Conservation (phyloP, 371 early-diverging fungal genomes). For the Dinochytrium kinnereticum region DNA sequence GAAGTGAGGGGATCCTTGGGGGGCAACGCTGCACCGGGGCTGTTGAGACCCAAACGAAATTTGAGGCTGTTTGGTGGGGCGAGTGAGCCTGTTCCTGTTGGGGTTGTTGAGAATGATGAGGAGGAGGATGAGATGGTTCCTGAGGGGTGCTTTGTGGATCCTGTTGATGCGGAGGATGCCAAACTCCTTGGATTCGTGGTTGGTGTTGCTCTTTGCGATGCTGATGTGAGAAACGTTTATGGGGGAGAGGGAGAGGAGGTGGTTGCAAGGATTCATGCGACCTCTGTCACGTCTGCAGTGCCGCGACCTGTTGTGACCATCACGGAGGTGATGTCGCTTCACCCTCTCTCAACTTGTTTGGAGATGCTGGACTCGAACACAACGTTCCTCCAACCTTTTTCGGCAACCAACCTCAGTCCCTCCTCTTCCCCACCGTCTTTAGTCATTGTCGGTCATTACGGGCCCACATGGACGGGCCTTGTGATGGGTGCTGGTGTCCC, state of each 20-base stretch:
- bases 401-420: neutral
- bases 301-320: neutral
- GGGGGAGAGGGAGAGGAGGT: no score
- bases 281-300: no score
- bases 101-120: neutral
- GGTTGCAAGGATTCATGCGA: no score
- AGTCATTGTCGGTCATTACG: conserved; percentile 14
- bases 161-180: conserved; percentile 21
- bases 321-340: conserved; percentile 15
- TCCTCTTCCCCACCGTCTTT: neutral
- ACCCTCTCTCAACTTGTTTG: conserved; percentile 12
- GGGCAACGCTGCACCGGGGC: neutral
- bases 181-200: conserved; percentile 11
- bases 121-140: conserved; percentile 6
- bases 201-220: neutral
- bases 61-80: no score
- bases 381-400: neutral
- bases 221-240: no score
- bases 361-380: conserved; percentile 1
- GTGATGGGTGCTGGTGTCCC: neutral
- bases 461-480: conserved; percentile 10
- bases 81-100: neutral
- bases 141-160: conserved; percentile 13
- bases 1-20: neutral
- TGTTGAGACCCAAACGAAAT: neutral